Evolutionary conservation across 148 eudicot species (phyloP).

Genomic region (Mesembryanthemum crystallinum): DNA sequence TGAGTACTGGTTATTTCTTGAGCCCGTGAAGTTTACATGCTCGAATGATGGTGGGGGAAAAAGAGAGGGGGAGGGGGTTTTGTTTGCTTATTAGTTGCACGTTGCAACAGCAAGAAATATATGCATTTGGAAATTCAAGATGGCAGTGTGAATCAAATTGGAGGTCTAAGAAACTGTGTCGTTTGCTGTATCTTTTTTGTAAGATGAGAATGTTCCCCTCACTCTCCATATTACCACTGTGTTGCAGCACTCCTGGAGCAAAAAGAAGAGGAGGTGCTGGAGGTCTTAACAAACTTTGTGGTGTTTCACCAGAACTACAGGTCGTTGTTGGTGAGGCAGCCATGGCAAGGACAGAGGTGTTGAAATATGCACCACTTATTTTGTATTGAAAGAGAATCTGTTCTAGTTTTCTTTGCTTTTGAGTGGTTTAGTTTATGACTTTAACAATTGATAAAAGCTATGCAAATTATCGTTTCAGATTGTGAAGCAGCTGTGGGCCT

Average conservation of each 20-base stretch:
- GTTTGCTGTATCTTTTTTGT: not conserved
- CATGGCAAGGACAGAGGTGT: constrained; percentile 28
- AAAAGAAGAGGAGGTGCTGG: constrained; percentile 25
- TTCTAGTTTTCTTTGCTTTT: not conserved
- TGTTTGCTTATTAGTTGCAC: not conserved
- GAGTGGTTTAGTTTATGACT: not conserved
- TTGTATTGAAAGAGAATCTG: not conserved
- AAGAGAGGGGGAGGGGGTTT: not conserved
- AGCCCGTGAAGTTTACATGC: too few species aligned
- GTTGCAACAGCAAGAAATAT: not conserved
- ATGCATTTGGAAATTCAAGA: not conserved
- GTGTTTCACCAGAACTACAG: constrained; percentile 30
- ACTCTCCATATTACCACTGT: not conserved
- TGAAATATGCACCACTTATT: not conserved
- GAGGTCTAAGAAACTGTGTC: not conserved
- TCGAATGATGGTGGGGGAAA: not conserved
- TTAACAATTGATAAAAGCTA: not conserved
- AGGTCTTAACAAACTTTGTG: constrained; percentile 23
- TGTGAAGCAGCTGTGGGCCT: constrained; percentile 31
- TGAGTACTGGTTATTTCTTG: not conserved
- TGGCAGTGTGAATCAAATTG: not conserved
- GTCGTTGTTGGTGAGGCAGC: constrained; percentile 25
- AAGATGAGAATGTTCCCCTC: not conserved
- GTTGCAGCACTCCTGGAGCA: constrained; percentile 25
- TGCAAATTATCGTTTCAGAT: constrained; percentile 1